Conservation (phyloP, 352 stramenopile genomes). For the Phytophthora uliginosa region DNA sequence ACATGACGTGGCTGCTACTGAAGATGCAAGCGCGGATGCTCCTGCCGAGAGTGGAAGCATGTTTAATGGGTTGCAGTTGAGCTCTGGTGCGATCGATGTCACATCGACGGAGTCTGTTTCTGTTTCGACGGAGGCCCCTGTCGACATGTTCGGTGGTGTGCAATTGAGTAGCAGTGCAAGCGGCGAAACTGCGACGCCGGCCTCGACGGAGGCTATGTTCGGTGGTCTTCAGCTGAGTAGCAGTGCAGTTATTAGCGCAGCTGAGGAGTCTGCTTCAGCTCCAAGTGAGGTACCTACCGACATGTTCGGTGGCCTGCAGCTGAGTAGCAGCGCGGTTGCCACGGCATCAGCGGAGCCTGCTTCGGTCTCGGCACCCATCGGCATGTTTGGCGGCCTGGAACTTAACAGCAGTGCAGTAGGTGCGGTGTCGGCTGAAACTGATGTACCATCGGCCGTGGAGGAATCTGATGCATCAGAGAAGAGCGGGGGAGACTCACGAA, state of each 20-base stretch:
- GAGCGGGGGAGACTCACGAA: conserved; percentile 41
- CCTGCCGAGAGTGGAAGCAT: conserved; percentile 23
- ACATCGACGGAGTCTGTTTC: conserved; percentile 6
- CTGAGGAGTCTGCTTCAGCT: conserved; percentile 3
- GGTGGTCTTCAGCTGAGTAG: conserved; percentile 29
- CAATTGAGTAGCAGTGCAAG: conserved; percentile 22
- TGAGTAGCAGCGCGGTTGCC: conserved; percentile 16
- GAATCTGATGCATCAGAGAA: conserved; percentile 18
- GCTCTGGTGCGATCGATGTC: conserved; percentile 20
- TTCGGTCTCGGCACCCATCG: background rate
- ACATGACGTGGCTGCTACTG: background rate
- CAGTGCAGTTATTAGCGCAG: conserved; percentile 4
- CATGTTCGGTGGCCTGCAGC: conserved; percentile 25
- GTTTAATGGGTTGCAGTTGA: conserved; percentile 36
- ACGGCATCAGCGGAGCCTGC: background rate
- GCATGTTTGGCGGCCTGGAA: conserved; percentile 14
- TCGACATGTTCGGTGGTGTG: conserved; percentile 33
- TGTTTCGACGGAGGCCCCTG: background rate
- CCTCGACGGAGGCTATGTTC: conserved; percentile 28
- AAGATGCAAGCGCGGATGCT: conserved; percentile 6
- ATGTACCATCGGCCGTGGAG: conserved; percentile 1
- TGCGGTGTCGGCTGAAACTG: conserved; percentile 11
- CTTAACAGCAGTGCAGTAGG: conserved; percentile 11
- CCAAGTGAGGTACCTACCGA: background rate
- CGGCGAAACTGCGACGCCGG: background rate